phyloP scores from a whole-genome alignment of 2,329 filamentous ascomycete species.

The Fusarium nisikadoi region DNA sequence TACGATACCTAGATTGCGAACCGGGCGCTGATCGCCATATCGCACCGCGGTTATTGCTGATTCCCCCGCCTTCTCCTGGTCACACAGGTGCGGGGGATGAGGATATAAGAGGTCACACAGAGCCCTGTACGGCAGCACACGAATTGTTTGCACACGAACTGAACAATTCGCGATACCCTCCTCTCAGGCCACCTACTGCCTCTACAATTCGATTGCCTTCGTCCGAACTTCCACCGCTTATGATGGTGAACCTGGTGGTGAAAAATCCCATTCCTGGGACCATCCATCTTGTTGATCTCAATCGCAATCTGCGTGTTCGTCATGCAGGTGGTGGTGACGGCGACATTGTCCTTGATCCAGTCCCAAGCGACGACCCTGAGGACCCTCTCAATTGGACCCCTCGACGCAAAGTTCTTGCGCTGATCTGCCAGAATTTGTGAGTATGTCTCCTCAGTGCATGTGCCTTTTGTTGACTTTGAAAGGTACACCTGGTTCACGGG shows the following conservation, averaged over 20 bases:
- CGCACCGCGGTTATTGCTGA: not conserved
- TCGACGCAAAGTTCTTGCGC: slow-evolving; percentile 40
- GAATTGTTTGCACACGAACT: not conserved
- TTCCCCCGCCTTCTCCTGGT: not conserved
- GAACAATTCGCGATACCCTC: too few species aligned
- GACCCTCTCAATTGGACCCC: slow-evolving; percentile 64
- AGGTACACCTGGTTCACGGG: slow-evolving; percentile 54
- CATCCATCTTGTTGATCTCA: slow-evolving; percentile 54
- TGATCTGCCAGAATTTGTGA: slow-evolving; percentile 47
- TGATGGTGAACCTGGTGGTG: not conserved
- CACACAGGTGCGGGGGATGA: not conserved
- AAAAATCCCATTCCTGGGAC: slow-evolving; percentile 50
- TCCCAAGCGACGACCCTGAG: slow-evolving; percentile 60
- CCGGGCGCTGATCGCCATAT: not conserved
- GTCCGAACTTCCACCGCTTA: not conserved
- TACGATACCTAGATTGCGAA: not conserved
- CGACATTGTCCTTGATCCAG: slow-evolving; percentile 62
- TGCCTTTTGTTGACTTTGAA: not conserved
- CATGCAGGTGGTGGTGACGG: slow-evolving; percentile 46
- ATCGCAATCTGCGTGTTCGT: slow-evolving; percentile 46
- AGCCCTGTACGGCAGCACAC: not conserved
- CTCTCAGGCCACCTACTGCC: not conserved
- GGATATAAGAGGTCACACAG: slow-evolving; percentile 5
- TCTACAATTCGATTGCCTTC: not conserved
- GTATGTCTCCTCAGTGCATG: not conserved